Evolutionary conservation across 768 basidiomycete genomes (phyloP), one percentile per base, ranked within the genome.

Genomic region (Collybia sordida): DNA sequence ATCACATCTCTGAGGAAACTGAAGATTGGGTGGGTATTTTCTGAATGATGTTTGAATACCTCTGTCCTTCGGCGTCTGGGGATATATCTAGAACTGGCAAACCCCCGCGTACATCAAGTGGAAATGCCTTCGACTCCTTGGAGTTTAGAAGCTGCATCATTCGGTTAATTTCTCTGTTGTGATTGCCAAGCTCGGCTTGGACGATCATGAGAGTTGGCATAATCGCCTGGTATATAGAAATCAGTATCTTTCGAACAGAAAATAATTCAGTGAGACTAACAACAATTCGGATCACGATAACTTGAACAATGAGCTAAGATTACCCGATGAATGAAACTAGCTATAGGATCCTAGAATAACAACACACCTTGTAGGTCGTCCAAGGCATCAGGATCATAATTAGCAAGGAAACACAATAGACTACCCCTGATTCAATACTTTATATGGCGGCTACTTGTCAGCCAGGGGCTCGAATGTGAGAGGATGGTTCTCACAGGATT

Each of bases 201-300:
- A 65, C 70, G 22, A 71, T 66, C 39, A 70, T 69, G 25, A 69
- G 57, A 12, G 66, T 68, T 17, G 70, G 67, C 57, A 69, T 64
- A 36, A 70, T 69, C 24, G 67, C 65, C 60, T 65, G 41, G 8
- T 6, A 37, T 15, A 18, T 17, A 36, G 21, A 22, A 42, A 6
- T 19, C 17, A 22, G 27, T 27, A 3, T 12, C 9, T 6, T 31
- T 12, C 14, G 3, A 31, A 31, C 3, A 7, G 0, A 24, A 17
- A 11, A 12, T 41, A 37, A 24, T 21, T 31, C 1, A 11, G 2
- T 46, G 19, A 18, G n/a, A 39, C 37, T 47, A 19, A 48, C 35
- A 12, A 47, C 24, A 34, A 47, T 23, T n/a, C 44, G 31, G 28
- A 21, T 21, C 11, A 45, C 18, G 23, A 35, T 21, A 11, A 19